Conservation (phyloP, 2,329 filamentous ascomycete species). For the Fusarium clavum region DNA sequence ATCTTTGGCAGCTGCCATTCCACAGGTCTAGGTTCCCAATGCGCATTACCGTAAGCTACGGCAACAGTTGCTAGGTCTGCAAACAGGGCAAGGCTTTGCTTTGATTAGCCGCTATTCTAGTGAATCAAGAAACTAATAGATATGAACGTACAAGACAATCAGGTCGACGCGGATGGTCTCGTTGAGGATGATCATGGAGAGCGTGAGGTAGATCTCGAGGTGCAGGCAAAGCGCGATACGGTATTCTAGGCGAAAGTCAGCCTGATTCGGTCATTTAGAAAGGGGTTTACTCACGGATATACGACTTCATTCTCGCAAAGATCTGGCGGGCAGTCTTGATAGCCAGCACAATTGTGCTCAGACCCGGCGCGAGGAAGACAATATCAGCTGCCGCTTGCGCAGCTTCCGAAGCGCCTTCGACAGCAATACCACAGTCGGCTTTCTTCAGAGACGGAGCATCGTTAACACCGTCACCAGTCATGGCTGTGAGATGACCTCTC, state of each 20-base stretch:
- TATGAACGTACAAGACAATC: neutral
- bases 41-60: slow-evolving; percentile 34
- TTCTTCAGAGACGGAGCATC: slow-evolving; percentile 28
- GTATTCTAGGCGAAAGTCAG: neutral
- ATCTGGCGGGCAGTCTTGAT: slow-evolving; percentile 21
- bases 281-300: neutral
- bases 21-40: slow-evolving; percentile 21
- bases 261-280: fast-evolving
- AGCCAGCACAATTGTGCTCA: slow-evolving; percentile 2
- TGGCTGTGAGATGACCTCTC: slow-evolving; percentile 18
- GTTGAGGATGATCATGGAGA: slow-evolving; percentile 33
- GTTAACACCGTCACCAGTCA: slow-evolving; percentile 29
- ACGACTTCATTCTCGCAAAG: slow-evolving; percentile 34
- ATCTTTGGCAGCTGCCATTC: slow-evolving; percentile 32
- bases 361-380: neutral
- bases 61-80: slow-evolving; percentile 24
- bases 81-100: neutral
- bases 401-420: slow-evolving; percentile 25
- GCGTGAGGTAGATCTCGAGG: slow-evolving; percentile 17
- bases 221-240: slow-evolving; percentile 27
- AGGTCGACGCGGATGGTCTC: slow-evolving; percentile 29
- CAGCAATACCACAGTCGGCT: slow-evolving; percentile 19
- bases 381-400: slow-evolving; percentile 33
- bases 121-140: too few relatives aligned
- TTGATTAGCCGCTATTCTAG: too few relatives aligned